Evolutionary conservation across 2,329 filamentous ascomycete species (phyloP).

Genomic region (Thermoascus crustaceus): DNA sequence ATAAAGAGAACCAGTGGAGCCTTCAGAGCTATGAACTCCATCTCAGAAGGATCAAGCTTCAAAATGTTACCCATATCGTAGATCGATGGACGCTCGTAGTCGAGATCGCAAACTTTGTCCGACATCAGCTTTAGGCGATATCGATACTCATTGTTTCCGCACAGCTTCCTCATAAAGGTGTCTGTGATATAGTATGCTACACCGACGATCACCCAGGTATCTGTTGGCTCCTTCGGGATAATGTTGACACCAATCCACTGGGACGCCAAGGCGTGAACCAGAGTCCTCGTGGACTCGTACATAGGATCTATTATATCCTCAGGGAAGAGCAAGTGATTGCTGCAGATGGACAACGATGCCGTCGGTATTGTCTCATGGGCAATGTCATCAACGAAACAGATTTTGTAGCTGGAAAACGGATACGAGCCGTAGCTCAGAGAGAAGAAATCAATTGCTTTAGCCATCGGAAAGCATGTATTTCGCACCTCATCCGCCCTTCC

Average conservation of each 20-base stretch:
- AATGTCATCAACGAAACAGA: conserved; percentile 91
- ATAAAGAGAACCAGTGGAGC: conserved; percentile 88
- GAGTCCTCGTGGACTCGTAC: conserved; percentile 67
- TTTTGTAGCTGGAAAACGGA: conserved; percentile 83
- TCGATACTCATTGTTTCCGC: conserved; percentile 89
- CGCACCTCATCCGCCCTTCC: conserved; percentile 71
- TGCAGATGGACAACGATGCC: conserved; percentile 80
- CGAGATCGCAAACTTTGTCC: conserved; percentile 72
- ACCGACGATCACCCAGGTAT: conserved; percentile 84
- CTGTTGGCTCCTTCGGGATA: conserved; percentile 68
- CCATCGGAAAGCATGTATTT: conserved; percentile 78
- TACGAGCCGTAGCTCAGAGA: conserved; percentile 82
- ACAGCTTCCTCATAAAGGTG: conserved; percentile 79
- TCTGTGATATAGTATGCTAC: conserved; percentile 94
- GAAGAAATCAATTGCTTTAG: conserved; percentile 82
- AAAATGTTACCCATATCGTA: conserved; percentile 70
- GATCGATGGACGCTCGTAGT: conserved; percentile 74
- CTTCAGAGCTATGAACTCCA: conserved; percentile 85
- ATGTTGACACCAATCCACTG: conserved; percentile 96
- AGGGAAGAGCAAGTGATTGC: conserved; percentile 74
- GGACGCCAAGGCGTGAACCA: conserved; percentile 76
- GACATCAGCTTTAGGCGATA: conserved; percentile 81
- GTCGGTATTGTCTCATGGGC: conserved; percentile 65
- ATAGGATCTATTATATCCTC: conserved; percentile 79
- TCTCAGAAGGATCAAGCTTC: conserved; percentile 73